A percentile compares a stretch with the other conserved stretches of the same genome.
These are phyloP conservation scores for Hyaloscypha variabilis DNA, from an alignment of 495 filamentous ascomycete species.

Conservation along the genomic window DNA sequence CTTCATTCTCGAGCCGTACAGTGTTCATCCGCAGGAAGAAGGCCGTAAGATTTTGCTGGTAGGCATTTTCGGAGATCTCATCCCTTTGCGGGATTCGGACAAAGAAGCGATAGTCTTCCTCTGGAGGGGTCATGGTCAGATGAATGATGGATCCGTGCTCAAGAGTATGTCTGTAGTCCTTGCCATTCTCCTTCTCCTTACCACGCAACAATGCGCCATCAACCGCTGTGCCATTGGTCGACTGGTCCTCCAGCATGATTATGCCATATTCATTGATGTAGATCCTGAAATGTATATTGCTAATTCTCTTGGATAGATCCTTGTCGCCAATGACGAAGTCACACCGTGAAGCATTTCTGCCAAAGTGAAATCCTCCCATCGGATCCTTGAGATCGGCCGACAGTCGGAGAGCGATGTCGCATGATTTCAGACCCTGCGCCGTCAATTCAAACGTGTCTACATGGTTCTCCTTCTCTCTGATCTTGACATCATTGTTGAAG, in stretches of 20 bases:
- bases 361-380: conserved; percentile 77
- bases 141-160: conserved; percentile 30
- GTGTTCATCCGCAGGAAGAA: conserved; percentile 26
- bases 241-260: conserved; percentile 89
- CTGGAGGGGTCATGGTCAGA: conserved; percentile 36
- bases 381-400: conserved; percentile 70
- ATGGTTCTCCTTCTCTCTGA: conserved; percentile 39
- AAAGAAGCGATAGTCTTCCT: conserved; percentile 67
- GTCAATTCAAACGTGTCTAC: conserved; percentile 52
- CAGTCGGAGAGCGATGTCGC: conserved; percentile 78
- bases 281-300: conserved; percentile 91
- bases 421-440: conserved; percentile 47
- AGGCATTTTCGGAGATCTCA: conserved; percentile 21
- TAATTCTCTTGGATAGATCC: conserved; percentile 65
- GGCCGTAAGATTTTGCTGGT: conserved; percentile 29
- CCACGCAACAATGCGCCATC: conserved; percentile 39
- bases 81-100: conserved; percentile 71
- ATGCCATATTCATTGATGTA: conserved; percentile 77
- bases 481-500: conserved; percentile 29
- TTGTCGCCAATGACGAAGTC: conserved; percentile 68
- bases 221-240: conserved; percentile 90
- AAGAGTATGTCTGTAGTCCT: conserved; percentile 32
- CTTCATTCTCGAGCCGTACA: conserved; percentile 10
- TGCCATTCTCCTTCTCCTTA: conserved; percentile 34
- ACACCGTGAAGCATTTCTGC: conserved; percentile 68